phyloP scores from a whole-genome alignment of 345 rosid genomes.

The Barbarea vulgaris region DNA sequence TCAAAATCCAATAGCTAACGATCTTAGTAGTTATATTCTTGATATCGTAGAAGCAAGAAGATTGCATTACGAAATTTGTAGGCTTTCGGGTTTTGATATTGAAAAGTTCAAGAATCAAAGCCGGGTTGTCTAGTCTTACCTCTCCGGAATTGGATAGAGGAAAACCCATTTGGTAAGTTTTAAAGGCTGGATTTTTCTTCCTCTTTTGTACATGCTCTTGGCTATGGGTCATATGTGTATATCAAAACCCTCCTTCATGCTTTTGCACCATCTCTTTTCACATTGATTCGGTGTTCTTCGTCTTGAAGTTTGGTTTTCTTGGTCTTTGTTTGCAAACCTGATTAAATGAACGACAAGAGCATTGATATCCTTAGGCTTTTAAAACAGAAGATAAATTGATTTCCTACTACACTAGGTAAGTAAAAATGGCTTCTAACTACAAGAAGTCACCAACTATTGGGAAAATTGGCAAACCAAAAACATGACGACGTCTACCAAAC shows the following conservation, averaged over 20 bases:
- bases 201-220: constrained; percentile 21
- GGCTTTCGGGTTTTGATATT: background rate
- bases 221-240: constrained; percentile 1
- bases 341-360: background rate
- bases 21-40: background rate
- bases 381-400: background rate
- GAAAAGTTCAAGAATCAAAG: constrained; percentile 13
- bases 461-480: too few species aligned
- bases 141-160: background rate
- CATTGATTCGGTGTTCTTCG: background rate
- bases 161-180: constrained; percentile 22
- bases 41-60: constrained; percentile 7
- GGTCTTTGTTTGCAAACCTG: background rate
- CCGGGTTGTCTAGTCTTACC: constrained; percentile 4
- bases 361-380: background rate
- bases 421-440: background rate
- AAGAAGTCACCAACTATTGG: background rate
- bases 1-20: constrained; percentile 18
- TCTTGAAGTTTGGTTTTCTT: background rate
- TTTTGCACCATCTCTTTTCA: background rate
- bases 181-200: background rate
- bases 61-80: constrained; percentile 11
- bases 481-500: too few species aligned
- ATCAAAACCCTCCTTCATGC: background rate
- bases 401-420: background rate